Evolutionary conservation across 768 basidiomycete species (phyloP).

Genomic region (Rhodotorula toruloides): DNA sequence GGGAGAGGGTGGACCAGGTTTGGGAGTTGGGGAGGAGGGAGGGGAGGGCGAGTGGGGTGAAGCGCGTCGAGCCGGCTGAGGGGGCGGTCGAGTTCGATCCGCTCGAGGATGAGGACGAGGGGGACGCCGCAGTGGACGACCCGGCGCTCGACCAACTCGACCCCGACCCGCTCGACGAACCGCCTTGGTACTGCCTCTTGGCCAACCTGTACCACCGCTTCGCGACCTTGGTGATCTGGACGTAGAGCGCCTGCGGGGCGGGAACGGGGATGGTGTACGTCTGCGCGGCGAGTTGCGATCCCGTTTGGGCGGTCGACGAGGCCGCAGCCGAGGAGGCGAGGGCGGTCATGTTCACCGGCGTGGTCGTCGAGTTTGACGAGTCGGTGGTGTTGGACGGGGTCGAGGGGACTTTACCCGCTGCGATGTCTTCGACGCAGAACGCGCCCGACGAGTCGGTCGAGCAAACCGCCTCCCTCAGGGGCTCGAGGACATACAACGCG

Average conservation of each 20-base stretch:
- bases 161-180: background rate
- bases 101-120: background rate
- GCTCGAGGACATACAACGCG: conserved; percentile 64
- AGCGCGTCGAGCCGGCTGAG: background rate
- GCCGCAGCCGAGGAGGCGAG: conserved; percentile 40
- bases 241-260: conserved; percentile 19
- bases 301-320: background rate
- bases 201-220: no score
- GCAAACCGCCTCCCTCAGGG: conserved; percentile 66
- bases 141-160: background rate
- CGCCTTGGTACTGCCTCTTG: no score
- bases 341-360: conserved; percentile 7
- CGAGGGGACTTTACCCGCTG: conserved; percentile 45
- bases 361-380: no score
- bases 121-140: background rate
- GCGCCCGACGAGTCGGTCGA: conserved; percentile 63
- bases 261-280: conserved; percentile 37
- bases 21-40: conserved; percentile 47
- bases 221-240: conserved; percentile 14
- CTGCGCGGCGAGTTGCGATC: no score
- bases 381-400: conserved; percentile 33
- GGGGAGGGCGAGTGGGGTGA: conserved; percentile 16
- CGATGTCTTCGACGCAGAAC: conserved; percentile 62
- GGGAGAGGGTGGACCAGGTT: conserved; percentile 53
- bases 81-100: background rate